A percentile compares a stretch with the other conserved stretches of the same genome.
phyloP scores from a whole-genome alignment of 441 rosid species.

The Mallotus japonicus region DNA sequence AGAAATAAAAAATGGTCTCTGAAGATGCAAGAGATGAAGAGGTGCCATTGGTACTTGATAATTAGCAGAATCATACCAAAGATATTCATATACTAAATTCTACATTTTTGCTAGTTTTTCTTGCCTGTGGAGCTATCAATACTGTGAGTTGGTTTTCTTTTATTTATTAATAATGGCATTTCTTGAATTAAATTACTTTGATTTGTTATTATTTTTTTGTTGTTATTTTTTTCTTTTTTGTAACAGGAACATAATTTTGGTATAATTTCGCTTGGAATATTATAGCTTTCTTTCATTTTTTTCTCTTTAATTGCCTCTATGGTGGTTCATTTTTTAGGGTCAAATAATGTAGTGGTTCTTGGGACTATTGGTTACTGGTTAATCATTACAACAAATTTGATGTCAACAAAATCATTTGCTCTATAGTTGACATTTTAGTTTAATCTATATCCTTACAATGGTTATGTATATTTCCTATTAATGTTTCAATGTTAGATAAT shows the following conservation, averaged over 20 bases:
- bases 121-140: conserved; percentile 82
- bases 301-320: conserved; percentile 74
- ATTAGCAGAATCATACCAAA: conserved; percentile 43
- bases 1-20: conserved; percentile 37
- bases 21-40: conserved; percentile 47
- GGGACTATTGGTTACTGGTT: conserved; percentile 92
- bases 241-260: conserved; percentile 69
- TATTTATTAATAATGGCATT: not conserved
- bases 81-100: conserved; percentile 81
- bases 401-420: conserved; percentile 54
- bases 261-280: conserved; percentile 78
- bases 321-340: conserved; percentile 77
- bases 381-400: conserved; percentile 81
- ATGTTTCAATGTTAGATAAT: not conserved
- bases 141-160: conserved; percentile 37
- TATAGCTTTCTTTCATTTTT: conserved; percentile 77
- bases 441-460: not conserved
- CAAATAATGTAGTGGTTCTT: conserved; percentile 77
- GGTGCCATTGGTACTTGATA: conserved; percentile 50
- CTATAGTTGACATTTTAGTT: not conserved
- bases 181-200: not conserved
- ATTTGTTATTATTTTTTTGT: not conserved
- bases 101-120: conserved; percentile 73
- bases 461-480: not conserved
- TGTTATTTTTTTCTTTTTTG: not conserved